These are phyloP conservation scores for Emydomyces testavorans DNA, from an alignment of 2,329 filamentous ascomycete species.

Conservation along the genomic window DNA sequence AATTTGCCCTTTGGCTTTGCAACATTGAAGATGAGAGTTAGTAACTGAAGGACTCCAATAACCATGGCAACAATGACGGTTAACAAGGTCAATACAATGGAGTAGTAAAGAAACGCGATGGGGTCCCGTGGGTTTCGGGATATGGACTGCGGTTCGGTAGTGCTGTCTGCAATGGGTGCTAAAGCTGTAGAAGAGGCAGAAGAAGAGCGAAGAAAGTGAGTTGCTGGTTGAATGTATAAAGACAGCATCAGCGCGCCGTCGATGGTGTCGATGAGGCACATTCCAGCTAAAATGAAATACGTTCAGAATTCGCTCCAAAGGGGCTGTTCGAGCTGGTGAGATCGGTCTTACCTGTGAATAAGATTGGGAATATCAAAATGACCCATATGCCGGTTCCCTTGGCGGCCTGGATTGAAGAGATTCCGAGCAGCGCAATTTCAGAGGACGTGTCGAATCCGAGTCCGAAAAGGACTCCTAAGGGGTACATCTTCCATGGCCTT, in stretches of 20 bases:
- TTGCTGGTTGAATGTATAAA: slow-evolving; percentile 57
- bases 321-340: not conserved
- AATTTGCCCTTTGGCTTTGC: slow-evolving; percentile 64
- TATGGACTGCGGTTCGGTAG: not conserved
- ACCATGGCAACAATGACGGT: slow-evolving; percentile 75
- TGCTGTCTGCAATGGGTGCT: slow-evolving; percentile 10
- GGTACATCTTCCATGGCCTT: slow-evolving; percentile 83
- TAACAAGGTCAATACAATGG: slow-evolving; percentile 70
- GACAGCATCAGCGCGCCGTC: slow-evolving; percentile 94
- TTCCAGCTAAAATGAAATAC: slow-evolving; percentile 55
- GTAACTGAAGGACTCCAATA: slow-evolving; percentile 73
- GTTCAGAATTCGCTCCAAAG: not conserved
- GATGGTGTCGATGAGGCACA: slow-evolving; percentile 87
- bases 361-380: slow-evolving; percentile 77
- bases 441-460: slow-evolving; percentile 92
- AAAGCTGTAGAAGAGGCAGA: slow-evolving; percentile 15
- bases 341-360: slow-evolving; percentile 61
- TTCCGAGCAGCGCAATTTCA: slow-evolving; percentile 83
- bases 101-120: slow-evolving; percentile 90
- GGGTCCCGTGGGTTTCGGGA: slow-evolving; percentile 60
- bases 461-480: slow-evolving; percentile 75
- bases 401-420: slow-evolving; percentile 75
- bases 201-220: slow-evolving; percentile 27
- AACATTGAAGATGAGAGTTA: slow-evolving; percentile 67
- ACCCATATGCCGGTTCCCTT: slow-evolving; percentile 85